Evolutionary conservation across 2,329 filamentous ascomycete genomes (phyloP).

Genomic region (Magnaporthales sp.): DNA sequence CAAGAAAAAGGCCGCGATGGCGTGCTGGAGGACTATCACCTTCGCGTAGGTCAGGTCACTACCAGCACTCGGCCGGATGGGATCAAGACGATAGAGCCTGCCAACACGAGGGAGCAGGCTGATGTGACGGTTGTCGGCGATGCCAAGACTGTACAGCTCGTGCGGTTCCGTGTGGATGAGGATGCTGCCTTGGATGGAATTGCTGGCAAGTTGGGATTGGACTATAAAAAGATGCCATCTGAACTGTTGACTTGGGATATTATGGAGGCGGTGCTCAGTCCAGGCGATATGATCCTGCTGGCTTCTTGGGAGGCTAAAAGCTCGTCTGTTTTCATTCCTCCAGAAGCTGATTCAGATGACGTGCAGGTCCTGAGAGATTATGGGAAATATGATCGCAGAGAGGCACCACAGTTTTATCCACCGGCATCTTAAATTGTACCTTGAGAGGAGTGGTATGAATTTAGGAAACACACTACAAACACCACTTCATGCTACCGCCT

Average conservation of each 20-base stretch:
- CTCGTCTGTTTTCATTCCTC: background rate
- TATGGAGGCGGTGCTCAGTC: background rate
- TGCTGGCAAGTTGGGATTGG: background rate
- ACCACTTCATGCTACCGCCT: no score
- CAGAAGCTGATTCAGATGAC: background rate
- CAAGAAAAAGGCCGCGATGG: conserved; percentile 4
- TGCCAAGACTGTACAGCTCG: background rate
- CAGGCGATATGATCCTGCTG: conserved; percentile 2
- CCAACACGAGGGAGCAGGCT: background rate
- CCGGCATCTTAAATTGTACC: no score
- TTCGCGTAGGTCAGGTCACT: conserved; percentile 5
- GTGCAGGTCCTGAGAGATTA: conserved; percentile 8
- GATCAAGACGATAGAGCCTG: background rate
- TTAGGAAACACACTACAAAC: no score
- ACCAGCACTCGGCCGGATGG: background rate
- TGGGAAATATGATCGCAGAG: conserved; percentile 6
- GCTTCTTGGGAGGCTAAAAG: conserved; percentile 2
- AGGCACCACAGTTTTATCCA: conserved; percentile 6
- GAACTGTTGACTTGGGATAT: conserved; percentile 5
- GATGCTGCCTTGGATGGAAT: background rate
- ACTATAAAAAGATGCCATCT: background rate
- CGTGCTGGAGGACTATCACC: conserved; percentile 7
- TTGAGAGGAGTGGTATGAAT: no score
- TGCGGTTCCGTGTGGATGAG: background rate
- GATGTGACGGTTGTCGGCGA: conserved; percentile 4